Base-by-base conservation (phyloP, 2,329 filamentous ascomycete species). In the Fusarium irregulare region DNA sequence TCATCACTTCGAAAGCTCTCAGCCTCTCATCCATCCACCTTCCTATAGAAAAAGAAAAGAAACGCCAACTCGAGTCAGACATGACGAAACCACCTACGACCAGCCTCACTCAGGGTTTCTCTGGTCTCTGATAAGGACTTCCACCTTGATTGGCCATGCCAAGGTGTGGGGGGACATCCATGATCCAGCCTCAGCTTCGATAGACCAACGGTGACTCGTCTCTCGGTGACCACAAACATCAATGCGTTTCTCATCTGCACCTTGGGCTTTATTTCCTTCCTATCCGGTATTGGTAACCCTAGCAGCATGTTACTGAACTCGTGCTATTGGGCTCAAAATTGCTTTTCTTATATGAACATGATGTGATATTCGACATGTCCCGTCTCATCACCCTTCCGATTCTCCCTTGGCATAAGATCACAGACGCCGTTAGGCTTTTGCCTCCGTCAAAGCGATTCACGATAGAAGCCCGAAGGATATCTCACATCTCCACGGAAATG, bases 61-160 rank as follows among this genome's bases (percentile, higher is more conserved):
- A 68, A 25, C 16, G 44, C 20, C 56, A 54, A 14, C 25, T 44
- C 40, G 30, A 44, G 46, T 53, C 56, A 63, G 59, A 60, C 49
- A 55, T 70, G 61, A 67, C 61, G 63, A 67, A 62, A 56, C 56
- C 37, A 60, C 28, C 20, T 60, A 23, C 30, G 21, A 20, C 46
- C 57, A 63, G 51, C 51, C 57, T 56, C 37, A 44, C 28, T 16
- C 60, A 45, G 41, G 30, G 57, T 40, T 23, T 41, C 18, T 51
- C 32, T 51, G 32, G 45, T 30, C 48, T 60, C 41, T 76, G 75
- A 77, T 77, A 77, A 77, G 75, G 32, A 45, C 63, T 65, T 63
- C 57, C 57, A 54, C 61, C 45, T 56, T 64, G 53, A 76, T 76
- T 77, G 75, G 75, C 47, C 58, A 37, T 47, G 56, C 25, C 53